Percentiles rank a stretch among this genome's conserved stretches.
Conservation (phyloP, 441 rosid genomes). For the Gossypium davidsonii region DNA sequence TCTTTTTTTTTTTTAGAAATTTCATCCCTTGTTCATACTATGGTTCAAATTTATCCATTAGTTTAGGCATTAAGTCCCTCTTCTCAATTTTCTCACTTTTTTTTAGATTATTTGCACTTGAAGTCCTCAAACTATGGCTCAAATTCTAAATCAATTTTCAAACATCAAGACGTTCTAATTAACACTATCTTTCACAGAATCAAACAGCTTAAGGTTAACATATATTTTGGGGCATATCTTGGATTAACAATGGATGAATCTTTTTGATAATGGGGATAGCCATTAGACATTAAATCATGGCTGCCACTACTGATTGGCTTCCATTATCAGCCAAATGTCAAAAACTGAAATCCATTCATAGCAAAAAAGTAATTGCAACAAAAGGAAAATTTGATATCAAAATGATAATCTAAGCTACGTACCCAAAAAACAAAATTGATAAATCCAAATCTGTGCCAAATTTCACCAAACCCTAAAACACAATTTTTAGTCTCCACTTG, state of each 20-base stretch:
- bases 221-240: not conserved
- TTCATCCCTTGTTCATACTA: no score
- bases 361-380: not conserved
- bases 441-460: not conserved
- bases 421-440: not conserved
- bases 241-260: not conserved
- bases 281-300: slow-evolving; percentile 7
- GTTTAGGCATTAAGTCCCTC: not conserved
- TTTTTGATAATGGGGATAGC: not conserved
- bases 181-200: not conserved
- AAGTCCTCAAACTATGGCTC: no score
- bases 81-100: not conserved
- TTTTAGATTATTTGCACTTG: no score
- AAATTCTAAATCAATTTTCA: no score
- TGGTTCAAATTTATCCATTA: no score
- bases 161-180: no score
- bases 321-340: slow-evolving; percentile 1
- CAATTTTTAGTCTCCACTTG: not conserved
- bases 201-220: not conserved
- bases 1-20: not conserved
- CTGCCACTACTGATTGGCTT: slow-evolving; percentile 6
- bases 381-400: not conserved
- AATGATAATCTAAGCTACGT: not conserved
- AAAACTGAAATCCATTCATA: not conserved
- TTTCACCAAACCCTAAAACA: not conserved